Conservation (phyloP, 2,329 filamentous ascomycete genomes). For the Epichloe scottii region DNA sequence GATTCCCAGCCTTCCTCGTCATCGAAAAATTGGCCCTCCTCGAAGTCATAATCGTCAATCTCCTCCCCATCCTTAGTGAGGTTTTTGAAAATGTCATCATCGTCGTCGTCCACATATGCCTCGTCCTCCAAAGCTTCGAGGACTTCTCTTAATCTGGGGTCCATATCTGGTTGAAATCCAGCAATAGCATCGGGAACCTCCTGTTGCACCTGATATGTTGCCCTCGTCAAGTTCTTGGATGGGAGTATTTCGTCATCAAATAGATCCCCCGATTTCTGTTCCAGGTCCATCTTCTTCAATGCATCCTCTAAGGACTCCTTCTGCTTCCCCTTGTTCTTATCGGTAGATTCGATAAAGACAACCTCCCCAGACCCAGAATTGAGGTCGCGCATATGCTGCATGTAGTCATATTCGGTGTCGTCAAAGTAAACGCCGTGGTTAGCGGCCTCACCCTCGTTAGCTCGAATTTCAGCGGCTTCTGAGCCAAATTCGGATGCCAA, state of each 20-base stretch:
- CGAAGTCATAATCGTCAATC: conserved; percentile 69
- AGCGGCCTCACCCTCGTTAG: conserved; percentile 93
- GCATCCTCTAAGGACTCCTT: conserved; percentile 77
- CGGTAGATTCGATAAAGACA: conserved; percentile 70
- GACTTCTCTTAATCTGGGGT: conserved; percentile 79
- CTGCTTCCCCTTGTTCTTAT: conserved; percentile 59
- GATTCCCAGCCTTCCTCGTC: conserved; percentile 87
- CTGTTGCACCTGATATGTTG: conserved; percentile 86
- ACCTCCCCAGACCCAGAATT: conserved; percentile 55
- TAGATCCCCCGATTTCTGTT: conserved; percentile 42
- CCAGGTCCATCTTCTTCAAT: conserved; percentile 48
- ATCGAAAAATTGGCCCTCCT: conserved; percentile 47
- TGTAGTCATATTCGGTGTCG: conserved; percentile 94
- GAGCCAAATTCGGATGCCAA: conserved; percentile 63
- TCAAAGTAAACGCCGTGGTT: conserved; percentile 90
- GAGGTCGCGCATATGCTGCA: conserved; percentile 96
- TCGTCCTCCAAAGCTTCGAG: conserved; percentile 92
- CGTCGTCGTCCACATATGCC: conserved; percentile 77
- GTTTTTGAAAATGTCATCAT: conserved; percentile 74
- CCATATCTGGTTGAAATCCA: conserved; percentile 97
- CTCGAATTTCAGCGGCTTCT: conserved; percentile 52
- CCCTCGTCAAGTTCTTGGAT: conserved; percentile 63
- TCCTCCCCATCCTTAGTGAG: conserved; percentile 60
- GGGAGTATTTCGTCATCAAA: conserved; percentile 66
- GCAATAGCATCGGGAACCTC: conserved; percentile 82